These are phyloP conservation scores for Ophiostoma sp. DNA, from an alignment of 2,329 filamentous ascomycete genomes.

Conservation along the genomic window DNA sequence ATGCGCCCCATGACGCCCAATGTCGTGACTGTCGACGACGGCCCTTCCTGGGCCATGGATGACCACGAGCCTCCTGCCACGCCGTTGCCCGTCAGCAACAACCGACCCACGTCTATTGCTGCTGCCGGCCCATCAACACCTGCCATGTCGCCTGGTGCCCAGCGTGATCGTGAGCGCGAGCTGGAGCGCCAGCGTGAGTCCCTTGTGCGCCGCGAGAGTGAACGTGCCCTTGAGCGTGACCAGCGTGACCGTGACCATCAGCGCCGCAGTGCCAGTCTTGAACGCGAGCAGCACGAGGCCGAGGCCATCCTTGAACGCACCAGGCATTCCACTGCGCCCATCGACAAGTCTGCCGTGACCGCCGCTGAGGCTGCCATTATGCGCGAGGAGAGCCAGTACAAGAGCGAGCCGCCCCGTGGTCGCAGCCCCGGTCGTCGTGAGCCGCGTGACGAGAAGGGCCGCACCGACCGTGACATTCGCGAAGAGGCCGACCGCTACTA, in stretches of 20 bases:
- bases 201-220: not conserved
- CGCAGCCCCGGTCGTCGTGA: slow-evolving; percentile 24
- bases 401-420: slow-evolving; percentile 29
- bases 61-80: slow-evolving; percentile 34
- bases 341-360: slow-evolving; percentile 47
- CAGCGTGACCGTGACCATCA: slow-evolving; percentile 16
- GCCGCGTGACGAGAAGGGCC: slow-evolving; percentile 27
- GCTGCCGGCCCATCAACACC: not conserved
- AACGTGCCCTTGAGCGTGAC: not conserved
- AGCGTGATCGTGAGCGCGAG: slow-evolving; percentile 14
- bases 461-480: slow-evolving; percentile 39
- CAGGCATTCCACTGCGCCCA: slow-evolving; percentile 50
- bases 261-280: slow-evolving; percentile 43
- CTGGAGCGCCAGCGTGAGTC: slow-evolving; percentile 4
- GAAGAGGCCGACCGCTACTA: slow-evolving; percentile 61
- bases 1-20: slow-evolving; percentile 44
- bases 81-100: not conserved
- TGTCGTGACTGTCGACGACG: slow-evolving; percentile 30
- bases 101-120: not conserved
- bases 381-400: slow-evolving; percentile 40
- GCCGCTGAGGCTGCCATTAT: slow-evolving; percentile 48
- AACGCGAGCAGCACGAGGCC: slow-evolving; percentile 51
- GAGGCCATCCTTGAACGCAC: slow-evolving; percentile 48
- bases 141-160: not conserved
- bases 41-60: slow-evolving; percentile 29